A percentile compares a stretch with the other conserved stretches of the same genome.
These are phyloP conservation scores for Rhizophlyctis rosea DNA, from an alignment of 192 early-diverging fungal species.

Conservation along the genomic window DNA sequence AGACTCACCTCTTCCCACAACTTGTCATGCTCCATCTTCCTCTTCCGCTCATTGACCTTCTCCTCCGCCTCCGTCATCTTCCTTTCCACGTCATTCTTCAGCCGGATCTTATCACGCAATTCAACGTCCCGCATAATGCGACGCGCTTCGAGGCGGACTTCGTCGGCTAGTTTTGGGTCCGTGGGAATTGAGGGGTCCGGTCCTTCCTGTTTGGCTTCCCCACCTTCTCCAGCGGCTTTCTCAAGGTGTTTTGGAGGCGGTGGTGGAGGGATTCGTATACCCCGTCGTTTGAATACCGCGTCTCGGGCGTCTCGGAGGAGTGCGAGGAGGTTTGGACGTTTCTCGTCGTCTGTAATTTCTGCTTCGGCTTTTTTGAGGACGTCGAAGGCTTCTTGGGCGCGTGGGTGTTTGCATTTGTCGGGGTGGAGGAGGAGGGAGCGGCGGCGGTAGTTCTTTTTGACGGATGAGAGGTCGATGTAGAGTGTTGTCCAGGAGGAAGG, in stretches of 20 bases:
- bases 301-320: conserved; percentile 42
- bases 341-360: conserved; percentile 44
- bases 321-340: conserved; percentile 31
- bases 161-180: conserved; percentile 9
- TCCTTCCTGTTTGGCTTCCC: background rate
- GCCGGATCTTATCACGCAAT: conserved; percentile 28
- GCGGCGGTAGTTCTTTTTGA: conserved; percentile 42
- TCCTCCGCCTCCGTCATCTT: conserved; percentile 35
- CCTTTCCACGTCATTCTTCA: conserved; percentile 45
- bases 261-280: conserved; percentile 9
- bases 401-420: conserved; percentile 54
- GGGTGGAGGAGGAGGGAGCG: conserved; percentile 54
- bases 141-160: conserved; percentile 38
- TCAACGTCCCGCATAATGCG: conserved; percentile 33
- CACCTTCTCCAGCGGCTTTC: no score
- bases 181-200: background rate
- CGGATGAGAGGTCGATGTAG: conserved; percentile 13
- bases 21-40: conserved; percentile 47
- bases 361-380: conserved; percentile 53
- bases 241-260: no score
- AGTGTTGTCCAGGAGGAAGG: conserved; percentile 22
- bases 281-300: conserved; percentile 25
- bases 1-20: conserved; percentile 48
- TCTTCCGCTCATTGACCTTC: conserved; percentile 39
- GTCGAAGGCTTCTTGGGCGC: conserved; percentile 51